These are phyloP conservation scores for Rhodomyrtus psidioides DNA, from an alignment of 441 rosid species.

Conservation along the genomic window DNA sequence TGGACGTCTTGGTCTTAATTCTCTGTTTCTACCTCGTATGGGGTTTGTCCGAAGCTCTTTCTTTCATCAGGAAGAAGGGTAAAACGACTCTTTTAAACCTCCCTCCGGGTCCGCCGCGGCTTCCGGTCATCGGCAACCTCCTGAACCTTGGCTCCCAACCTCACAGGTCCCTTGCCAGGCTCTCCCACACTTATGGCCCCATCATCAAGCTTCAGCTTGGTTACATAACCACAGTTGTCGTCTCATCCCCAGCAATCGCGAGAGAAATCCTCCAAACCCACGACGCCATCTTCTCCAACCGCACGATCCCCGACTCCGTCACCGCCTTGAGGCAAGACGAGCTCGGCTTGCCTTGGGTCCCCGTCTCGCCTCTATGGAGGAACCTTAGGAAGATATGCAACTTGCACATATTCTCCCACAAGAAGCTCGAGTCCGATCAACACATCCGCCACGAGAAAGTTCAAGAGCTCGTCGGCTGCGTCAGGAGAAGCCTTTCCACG, in stretches of 20 bases:
- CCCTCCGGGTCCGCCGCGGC: background rate
- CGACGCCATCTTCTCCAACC: background rate
- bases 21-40: background rate
- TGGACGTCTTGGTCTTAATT: background rate
- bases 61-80: background rate
- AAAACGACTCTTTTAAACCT: background rate
- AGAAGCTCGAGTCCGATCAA: background rate
- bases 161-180: background rate
- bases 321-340: background rate
- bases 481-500: background rate
- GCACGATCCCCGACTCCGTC: background rate
- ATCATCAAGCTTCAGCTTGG: constrained; percentile 5
- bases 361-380: background rate
- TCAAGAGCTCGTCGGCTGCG: background rate
- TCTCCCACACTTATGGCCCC: background rate
- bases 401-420: background rate
- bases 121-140: background rate
- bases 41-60: background rate
- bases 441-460: background rate
- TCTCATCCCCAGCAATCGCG: constrained; percentile 1
- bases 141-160: background rate
- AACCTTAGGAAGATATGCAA: background rate
- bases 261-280: constrained; percentile 3
- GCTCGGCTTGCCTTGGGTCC: background rate
- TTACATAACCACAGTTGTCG: background rate